Conservation (phyloP, 352 stramenopile species). For the Globisporangium carolinianum region DNA sequence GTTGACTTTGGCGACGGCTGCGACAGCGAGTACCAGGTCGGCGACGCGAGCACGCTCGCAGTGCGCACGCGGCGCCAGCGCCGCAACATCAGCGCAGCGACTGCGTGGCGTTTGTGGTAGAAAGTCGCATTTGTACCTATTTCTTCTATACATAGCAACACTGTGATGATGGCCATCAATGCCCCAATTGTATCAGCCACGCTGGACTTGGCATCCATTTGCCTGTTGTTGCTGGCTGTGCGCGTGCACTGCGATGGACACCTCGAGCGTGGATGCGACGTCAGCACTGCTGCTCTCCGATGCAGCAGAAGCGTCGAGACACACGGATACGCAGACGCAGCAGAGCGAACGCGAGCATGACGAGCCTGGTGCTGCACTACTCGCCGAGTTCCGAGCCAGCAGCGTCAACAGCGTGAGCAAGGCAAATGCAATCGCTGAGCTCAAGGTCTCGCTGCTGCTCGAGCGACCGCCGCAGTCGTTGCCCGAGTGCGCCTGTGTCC, state of each 20-base stretch:
- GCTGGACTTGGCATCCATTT: background rate
- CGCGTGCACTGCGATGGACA: background rate
- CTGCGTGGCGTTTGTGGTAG: constrained; percentile 11
- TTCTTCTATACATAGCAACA: background rate
- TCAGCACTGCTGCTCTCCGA: background rate
- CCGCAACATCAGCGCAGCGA: constrained; percentile 2
- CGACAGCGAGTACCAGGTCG: background rate
- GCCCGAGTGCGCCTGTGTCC: constrained; percentile 39
- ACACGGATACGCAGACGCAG: background rate
- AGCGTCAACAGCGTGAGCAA: background rate
- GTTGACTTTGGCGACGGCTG: background rate
- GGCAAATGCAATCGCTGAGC: background rate
- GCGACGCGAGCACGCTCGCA: background rate
- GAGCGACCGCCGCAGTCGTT: constrained; percentile 7
- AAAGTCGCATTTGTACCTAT: background rate
- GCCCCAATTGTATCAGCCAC: too few relatives aligned
- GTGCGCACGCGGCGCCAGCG: constrained; percentile 14
- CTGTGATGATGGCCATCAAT: background rate
- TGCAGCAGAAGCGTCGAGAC: background rate
- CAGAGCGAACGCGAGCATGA: constrained; percentile 1
- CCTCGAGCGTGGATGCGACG: background rate
- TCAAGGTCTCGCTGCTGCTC: constrained; percentile 26
- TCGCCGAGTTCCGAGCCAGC: constrained; percentile 4
- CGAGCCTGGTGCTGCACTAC: constrained; percentile 2
- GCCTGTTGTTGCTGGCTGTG: background rate